Percentiles rank a stretch among this genome's conserved stretches.
Evolutionary conservation across 2,329 filamentous ascomycete species (phyloP).

Genomic region (Beauveria rudraprayagi): DNA sequence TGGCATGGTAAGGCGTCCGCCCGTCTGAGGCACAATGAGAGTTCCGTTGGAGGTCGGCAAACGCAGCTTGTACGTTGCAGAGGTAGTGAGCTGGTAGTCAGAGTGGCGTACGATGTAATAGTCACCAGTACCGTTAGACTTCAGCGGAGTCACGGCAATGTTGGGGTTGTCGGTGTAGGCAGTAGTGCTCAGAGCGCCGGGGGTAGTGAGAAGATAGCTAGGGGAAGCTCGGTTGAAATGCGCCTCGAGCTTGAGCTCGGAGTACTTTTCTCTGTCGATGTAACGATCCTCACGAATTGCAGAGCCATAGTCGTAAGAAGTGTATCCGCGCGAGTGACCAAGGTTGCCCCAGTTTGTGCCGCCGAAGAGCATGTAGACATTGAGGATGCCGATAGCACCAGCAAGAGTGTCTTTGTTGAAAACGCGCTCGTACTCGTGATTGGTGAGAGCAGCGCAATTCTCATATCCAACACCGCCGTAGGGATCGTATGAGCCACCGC

Average conservation of each 20-base stretch:
- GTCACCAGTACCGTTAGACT: conserved; percentile 38
- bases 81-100: conserved; percentile 47
- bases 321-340: conserved; percentile 54
- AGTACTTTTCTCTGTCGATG: conserved; percentile 62
- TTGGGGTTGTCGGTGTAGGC: conserved; percentile 30
- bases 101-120: conserved; percentile 57
- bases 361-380: conserved; percentile 66
- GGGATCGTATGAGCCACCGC: conserved; percentile 58
- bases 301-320: conserved; percentile 39
- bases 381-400: conserved; percentile 55
- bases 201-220: conserved; percentile 53
- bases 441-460: conserved; percentile 54
- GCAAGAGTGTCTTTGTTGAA: conserved; percentile 67
- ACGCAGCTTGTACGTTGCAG: conserved; percentile 51
- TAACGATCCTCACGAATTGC: conserved; percentile 57
- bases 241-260: conserved; percentile 61
- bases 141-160: conserved; percentile 51
- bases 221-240: conserved; percentile 64
- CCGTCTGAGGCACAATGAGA: conserved; percentile 47
- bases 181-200: conserved; percentile 9
- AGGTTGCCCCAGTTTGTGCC: conserved; percentile 74
- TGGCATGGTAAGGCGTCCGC: conserved; percentile 43
- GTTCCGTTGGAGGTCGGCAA: conserved; percentile 46
- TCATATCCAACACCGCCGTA: conserved; percentile 64
- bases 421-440: conserved; percentile 61